These are phyloP conservation scores for Phytopythium oedochilum DNA, from an alignment of 352 stramenopile genomes.

Conservation along the genomic window DNA sequence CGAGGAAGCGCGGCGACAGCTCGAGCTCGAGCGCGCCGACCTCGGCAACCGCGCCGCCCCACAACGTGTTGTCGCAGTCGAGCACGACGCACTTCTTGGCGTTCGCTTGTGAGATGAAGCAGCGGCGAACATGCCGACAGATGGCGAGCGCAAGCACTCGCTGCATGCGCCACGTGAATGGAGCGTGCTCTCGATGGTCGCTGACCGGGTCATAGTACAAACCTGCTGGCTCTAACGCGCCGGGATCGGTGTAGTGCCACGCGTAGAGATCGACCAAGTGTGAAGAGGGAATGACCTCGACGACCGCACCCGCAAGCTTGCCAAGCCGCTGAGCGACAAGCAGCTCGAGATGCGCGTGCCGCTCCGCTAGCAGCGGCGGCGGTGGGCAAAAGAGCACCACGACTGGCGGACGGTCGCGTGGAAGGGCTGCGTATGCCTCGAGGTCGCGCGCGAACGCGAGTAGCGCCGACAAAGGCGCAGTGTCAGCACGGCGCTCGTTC, in stretches of 20 bases:
- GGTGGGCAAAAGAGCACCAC: slow-evolving; percentile 38
- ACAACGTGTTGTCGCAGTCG: slow-evolving; percentile 77
- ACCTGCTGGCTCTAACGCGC: not conserved
- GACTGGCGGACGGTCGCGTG: slow-evolving; percentile 9
- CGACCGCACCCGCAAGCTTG: slow-evolving; percentile 15
- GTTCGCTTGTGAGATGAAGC: slow-evolving; percentile 23
- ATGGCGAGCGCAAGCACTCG: slow-evolving; percentile 38
- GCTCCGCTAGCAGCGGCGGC: slow-evolving; percentile 7
- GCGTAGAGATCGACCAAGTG: slow-evolving; percentile 23
- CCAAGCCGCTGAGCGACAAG: slow-evolving; percentile 12
- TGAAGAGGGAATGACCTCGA: slow-evolving; percentile 21
- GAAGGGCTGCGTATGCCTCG: slow-evolving; percentile 13
- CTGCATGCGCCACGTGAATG: slow-evolving; percentile 63
- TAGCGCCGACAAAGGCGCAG: too few relatives aligned
- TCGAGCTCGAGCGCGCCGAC: slow-evolving; percentile 30
- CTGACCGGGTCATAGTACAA: slow-evolving; percentile 40
- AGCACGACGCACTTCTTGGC: slow-evolving; percentile 71
- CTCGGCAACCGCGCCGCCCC: slow-evolving; percentile 60
- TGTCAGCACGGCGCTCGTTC: too few relatives aligned
- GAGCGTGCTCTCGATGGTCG: slow-evolving; percentile 58
- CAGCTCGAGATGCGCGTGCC: slow-evolving; percentile 10
- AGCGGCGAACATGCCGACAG: slow-evolving; percentile 43
- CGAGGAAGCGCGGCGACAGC: slow-evolving; percentile 34
- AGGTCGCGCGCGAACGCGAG: slow-evolving; percentile 21
- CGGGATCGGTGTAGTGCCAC: slow-evolving; percentile 10